Evolutionary conservation across 768 basidiomycete genomes (phyloP), one percentile per base, ranked within the genome.

Genomic region (Pisolithus microcarpus): DNA sequence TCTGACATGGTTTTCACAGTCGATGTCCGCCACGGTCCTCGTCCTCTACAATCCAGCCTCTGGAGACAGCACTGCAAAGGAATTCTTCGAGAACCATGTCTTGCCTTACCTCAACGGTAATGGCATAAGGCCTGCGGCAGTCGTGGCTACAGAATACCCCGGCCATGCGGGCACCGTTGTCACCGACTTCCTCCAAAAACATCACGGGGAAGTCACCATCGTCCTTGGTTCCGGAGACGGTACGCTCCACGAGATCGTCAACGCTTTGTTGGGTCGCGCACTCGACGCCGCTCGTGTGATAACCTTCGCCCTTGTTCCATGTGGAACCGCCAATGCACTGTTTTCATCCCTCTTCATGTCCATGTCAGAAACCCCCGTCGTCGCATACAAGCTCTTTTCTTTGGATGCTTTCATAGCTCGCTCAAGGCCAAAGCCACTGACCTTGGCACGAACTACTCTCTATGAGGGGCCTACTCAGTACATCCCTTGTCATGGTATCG

Each of bases 241-340:
- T 16, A 96, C 93, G 1, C 72, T 92, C 37, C 90, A 95, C 64
- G 93, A 98, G 59, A 79, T 95, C 55, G 74, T 93, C 61, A 87
- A 85, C 54, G 74, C 74, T 10, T 62, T 90, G 31, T 65, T 72
- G 36, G 60, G 62, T 21, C 56, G 59, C 16, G 34, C 56, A 16
- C 46, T 61, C 38, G 61, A 57, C 19, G 63, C 58, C 18, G 51
- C 4, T 52, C 51, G 19, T 38, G 23, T 58, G 57, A 34, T 84
- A 50, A 61, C 60, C 31, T 70, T 84, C 53, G 80, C 71, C 16
- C 75, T 78, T 43, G 70, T 88, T 40, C 91, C 92, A 4, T 78
- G 79, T 46, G 92, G 92, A 23, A 95, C 92, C n/a, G 93, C 92
- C 39, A 97, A 98, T 64, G 95, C 95, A 0, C 74, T 96, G 31